Conservation (phyloP, 208 protist species). For the Tritrichomonas musculus region DNA sequence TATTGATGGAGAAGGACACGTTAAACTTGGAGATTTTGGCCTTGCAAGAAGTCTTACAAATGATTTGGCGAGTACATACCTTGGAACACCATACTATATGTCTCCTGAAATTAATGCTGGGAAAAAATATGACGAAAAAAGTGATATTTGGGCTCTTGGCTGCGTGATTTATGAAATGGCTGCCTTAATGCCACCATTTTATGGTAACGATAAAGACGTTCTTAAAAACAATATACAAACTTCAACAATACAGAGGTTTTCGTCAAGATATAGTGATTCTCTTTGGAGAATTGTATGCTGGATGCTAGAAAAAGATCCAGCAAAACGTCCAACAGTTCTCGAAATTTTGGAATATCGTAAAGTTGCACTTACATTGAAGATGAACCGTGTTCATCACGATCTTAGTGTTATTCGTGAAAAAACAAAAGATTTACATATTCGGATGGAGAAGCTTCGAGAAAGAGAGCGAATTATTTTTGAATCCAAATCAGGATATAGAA, state of each 20-base stretch:
- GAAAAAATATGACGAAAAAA: constrained; percentile 47
- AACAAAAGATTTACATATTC: background rate
- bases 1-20: constrained; percentile 26
- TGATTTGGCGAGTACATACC: constrained; percentile 42
- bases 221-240: background rate
- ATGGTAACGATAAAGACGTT: background rate
- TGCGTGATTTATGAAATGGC: constrained; percentile 55
- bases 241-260: background rate
- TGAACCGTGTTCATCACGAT: background rate
- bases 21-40: constrained; percentile 61
- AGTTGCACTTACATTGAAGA: background rate
- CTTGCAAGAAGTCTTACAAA: constrained; percentile 46
- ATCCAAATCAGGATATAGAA: too few species aligned
- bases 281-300: background rate
- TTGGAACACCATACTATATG: constrained; percentile 60
- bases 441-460: too few species aligned
- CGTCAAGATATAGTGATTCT: background rate
- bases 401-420: background rate
- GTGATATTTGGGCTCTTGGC: constrained; percentile 59
- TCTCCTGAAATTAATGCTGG: constrained; percentile 45
- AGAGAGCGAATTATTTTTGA: too few species aligned
- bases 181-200: constrained; percentile 49
- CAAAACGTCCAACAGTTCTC: background rate
- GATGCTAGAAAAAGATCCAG: background rate
- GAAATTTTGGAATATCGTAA: background rate